phyloP scores from a whole-genome alignment of 768 basidiomycete genomes.

The Dacryopinax spathularia region DNA sequence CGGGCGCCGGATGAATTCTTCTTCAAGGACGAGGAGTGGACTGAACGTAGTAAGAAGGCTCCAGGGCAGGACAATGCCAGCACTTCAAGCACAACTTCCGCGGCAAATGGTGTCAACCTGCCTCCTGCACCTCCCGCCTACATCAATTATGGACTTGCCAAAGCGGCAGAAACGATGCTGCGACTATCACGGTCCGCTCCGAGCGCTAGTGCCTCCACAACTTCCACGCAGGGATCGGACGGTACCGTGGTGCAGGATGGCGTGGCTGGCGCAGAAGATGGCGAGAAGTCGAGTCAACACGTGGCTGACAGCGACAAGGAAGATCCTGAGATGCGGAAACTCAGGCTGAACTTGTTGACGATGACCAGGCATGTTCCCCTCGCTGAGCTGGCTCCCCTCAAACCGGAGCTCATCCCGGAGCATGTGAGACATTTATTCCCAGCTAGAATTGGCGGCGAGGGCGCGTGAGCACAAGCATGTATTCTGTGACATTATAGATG shows the following conservation, averaged over 20 bases:
- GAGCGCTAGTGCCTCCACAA: background rate
- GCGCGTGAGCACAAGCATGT: background rate
- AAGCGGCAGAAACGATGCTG: constrained; percentile 31
- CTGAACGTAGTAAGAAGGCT: constrained; percentile 18
- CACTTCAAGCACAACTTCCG: background rate
- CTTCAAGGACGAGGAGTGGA: constrained; percentile 26
- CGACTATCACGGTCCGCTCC: background rate
- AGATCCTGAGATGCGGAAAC: constrained; percentile 38
- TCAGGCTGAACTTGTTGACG: constrained; percentile 61
- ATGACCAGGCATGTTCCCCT: constrained; percentile 65
- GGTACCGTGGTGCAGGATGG: constrained; percentile 32
- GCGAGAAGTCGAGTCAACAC: too few relatives aligned
- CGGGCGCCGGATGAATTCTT: constrained; percentile 31
- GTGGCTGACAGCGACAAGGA: constrained; percentile 24
- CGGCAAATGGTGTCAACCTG: constrained; percentile 10
- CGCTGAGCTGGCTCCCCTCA: constrained; percentile 51
- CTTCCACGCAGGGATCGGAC: background rate
- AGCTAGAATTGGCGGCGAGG: background rate
- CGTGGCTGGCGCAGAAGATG: constrained; percentile 12
- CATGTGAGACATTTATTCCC: constrained; percentile 17
- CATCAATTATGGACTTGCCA: constrained; percentile 42
- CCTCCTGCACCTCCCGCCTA: constrained; percentile 32
- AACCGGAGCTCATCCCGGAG: constrained; percentile 50
- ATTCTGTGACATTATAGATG: background rate
- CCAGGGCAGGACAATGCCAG: background rate